Base-by-base conservation (phyloP, 2,329 filamentous ascomycete species). In the Stenocarpella maydis region DNA sequence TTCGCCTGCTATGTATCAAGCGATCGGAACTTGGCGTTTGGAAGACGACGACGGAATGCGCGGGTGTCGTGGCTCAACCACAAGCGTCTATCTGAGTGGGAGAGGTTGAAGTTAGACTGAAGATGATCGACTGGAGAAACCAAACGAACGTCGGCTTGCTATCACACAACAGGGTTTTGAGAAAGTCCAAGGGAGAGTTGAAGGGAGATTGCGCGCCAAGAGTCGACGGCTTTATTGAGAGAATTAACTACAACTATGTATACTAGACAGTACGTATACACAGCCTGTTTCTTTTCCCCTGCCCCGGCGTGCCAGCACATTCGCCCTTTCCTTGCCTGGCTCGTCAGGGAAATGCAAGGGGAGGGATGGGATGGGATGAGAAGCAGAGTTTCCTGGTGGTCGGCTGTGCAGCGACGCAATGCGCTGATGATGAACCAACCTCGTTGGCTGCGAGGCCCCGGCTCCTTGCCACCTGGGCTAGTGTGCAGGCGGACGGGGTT, bases 151-250 rank as follows among this genome's bases (percentile, higher is more conserved):
- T 47, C 43, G 37, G 26, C n/a, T 26, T 43, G 47, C 58, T 37
- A 24, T 24, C 43, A 37, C 58, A 49, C 43, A 19, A 49, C n/a
- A 47, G 15, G 19, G 58, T n/a, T 37, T 37, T 49, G 28, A 21
- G 58, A 37, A 63, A 49, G 15, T 28, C 19, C 41, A 63, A 63
- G 58, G 58, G 58, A 63, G 58, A 37, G 43, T 26, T 19, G 43
- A 67, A 55, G 41, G 52, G 65, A 67, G 41, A 67, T 67, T 60
- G 58, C 37, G 17, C 45, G 41, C 49, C 52, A 50, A 67, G 52
- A 67, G 9, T 26, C 28, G 55, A 67, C 28, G 55, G 65, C 52
- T 63, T 63, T 70, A 55, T 67, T 64, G 68, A 54, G 68, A 54
- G 66, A 26, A 45, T 31, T 41, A 41, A 41, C 54, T 53, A 41